Base-by-base conservation (phyloP, 345 rosid genomes). In the Garcia nutans region DNA sequence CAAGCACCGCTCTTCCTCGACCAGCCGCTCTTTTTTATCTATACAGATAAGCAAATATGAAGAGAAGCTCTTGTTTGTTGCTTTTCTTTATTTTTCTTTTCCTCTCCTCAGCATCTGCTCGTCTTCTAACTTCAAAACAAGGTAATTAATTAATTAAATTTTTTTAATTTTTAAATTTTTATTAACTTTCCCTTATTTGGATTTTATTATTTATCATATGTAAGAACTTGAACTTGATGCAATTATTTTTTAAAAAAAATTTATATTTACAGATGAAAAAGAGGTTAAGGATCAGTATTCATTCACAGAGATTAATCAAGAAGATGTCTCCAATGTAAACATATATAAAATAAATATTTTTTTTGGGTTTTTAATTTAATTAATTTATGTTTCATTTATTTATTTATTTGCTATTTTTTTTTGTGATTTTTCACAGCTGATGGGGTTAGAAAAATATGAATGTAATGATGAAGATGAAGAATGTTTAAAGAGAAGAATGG, bases 401-500 rank as follows among this genome's bases (percentile, higher is more conserved):
- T 5, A 33, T 0, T 69, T 16, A 10, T 49, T 49, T 15, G 54
- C 16, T 2, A 10, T 2, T 54, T 54, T 8, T 12, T 54, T 49
- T 41, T 26, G 33, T 17, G 2, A 44, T 22, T 11, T 28, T 22
- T 72, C 23, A 72, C 80, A 92, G 94, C 62, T 88, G 68, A 88
- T 86, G 92, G 92, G 92, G 50, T 74, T 77, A 78, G 87, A 80
- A 69, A 77, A 62, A 31, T 87, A 91, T 67, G 76, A 62, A 41
- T 87, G 93, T 67, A 74, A 74, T 10, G 90, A 82, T 44, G 62
- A 66, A 44, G 91, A 86, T 64, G 92, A 88, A 76, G 93, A 88
- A 71, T 93, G 92, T 78, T 8, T 78, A 76, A 81, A 84, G 76
- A 83, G 92, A 84, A 91, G 96, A 82, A 80, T 89, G 89, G 76